Evolutionary conservation across 495 filamentous ascomycete genomes (phyloP).

Genomic region (Aspergillus nidulans): DNA sequence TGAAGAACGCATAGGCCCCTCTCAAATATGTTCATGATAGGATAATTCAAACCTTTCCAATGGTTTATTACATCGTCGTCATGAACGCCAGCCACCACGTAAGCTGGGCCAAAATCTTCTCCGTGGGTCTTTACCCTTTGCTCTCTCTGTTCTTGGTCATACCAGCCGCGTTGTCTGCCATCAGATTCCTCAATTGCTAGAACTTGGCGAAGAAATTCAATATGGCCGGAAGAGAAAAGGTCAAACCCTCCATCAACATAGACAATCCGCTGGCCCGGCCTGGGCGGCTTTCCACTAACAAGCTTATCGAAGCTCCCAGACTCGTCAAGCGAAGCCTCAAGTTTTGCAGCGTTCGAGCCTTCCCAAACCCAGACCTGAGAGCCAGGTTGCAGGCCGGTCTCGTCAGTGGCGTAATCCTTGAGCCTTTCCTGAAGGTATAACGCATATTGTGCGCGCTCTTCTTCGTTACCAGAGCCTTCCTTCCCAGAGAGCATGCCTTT

Average conservation of each 20-base stretch:
- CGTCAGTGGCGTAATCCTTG: conserved; percentile 79
- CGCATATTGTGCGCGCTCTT: conserved; percentile 58
- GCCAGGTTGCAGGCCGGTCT: conserved; percentile 65
- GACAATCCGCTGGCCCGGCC: conserved; percentile 75
- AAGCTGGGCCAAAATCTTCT: conserved; percentile 73
- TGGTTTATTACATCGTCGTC: conserved; percentile 90
- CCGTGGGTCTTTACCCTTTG: conserved; percentile 57
- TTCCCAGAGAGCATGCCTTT: conserved; percentile 59
- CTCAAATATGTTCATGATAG: conserved; percentile 99
- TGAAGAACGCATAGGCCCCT: conserved; percentile 92
- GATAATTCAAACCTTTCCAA: conserved; percentile 96
- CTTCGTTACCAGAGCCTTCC: conserved; percentile 65
- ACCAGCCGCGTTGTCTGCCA: conserved; percentile 67
- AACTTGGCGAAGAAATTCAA: conserved; percentile 83
- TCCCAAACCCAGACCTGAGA: conserved; percentile 78
- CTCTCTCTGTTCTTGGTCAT: conserved; percentile 54
- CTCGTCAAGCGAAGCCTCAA: conserved; percentile 46
- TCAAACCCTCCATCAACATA: conserved; percentile 98
- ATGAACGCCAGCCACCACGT: conserved; percentile 87
- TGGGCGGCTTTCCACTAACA: conserved; percentile 61
- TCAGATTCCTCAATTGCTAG: conserved; percentile 62
- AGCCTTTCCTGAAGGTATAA: conserved; percentile 66
- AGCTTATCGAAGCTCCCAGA: conserved; percentile 56
- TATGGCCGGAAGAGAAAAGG: conserved; percentile 93
- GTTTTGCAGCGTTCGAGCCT: conserved; percentile 49